phyloP scores from a whole-genome alignment of 2,329 filamentous ascomycete species.

The Tolypocladium guangdongense region DNA sequence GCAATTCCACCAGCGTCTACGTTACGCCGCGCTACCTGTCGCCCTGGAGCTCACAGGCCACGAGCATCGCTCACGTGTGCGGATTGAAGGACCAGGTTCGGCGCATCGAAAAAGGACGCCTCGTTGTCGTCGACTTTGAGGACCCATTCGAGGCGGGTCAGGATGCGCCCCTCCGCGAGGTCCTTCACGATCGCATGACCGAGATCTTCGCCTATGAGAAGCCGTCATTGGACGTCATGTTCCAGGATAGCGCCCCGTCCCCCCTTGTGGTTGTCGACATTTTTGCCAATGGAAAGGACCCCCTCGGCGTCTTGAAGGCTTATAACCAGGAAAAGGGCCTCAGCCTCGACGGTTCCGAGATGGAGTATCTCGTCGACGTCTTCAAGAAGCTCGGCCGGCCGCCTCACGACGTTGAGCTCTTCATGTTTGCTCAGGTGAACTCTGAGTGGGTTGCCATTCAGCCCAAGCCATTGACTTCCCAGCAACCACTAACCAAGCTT shows the following conservation, averaged over 20 bases:
- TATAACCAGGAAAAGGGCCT: conserved; percentile 80
- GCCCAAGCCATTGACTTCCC: not conserved
- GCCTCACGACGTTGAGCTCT: conserved; percentile 86
- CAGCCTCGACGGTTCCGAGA: conserved; percentile 78
- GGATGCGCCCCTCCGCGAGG: conserved; percentile 51
- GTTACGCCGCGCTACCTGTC: conserved; percentile 79
- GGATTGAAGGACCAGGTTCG: conserved; percentile 59
- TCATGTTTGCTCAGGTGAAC: conserved; percentile 99
- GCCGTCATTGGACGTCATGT: conserved; percentile 67
- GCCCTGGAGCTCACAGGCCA: conserved; percentile 95
- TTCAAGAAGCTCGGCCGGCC: conserved; percentile 36
- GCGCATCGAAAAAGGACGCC: conserved; percentile 79
- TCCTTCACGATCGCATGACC: conserved; percentile 91
- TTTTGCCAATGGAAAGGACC: conserved; percentile 51
- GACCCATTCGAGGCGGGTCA: conserved; percentile 27
- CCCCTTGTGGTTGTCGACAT: conserved; percentile 69
- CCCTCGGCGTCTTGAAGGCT: conserved; percentile 61
- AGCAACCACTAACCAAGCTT: not conserved
- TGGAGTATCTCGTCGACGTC: conserved; percentile 78
- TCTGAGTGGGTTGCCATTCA: conserved; percentile 50
- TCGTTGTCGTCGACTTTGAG: conserved; percentile 58
- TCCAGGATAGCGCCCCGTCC: conserved; percentile 52
- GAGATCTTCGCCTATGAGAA: conserved; percentile 59
- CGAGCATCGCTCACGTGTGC: conserved; percentile 86
- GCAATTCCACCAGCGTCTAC: conserved; percentile 51